Base-by-base conservation (phyloP, 768 basidiomycete species). In the Amanita fuliginea region DNA sequence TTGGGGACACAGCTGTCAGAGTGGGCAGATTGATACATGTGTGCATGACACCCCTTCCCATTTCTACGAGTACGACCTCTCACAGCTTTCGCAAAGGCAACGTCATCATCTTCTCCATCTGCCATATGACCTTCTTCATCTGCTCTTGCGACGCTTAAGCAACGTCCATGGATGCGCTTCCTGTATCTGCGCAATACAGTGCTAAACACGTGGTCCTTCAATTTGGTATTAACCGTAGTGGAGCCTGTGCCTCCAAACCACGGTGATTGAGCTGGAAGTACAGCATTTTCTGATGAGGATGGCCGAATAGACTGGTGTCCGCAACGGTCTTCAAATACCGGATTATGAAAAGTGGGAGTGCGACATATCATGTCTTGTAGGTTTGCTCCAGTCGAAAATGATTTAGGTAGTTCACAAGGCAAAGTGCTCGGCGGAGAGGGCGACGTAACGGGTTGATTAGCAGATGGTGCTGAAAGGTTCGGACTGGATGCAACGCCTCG, bases 191-290 rank as follows among this genome's bases (percentile, higher is more conserved):
- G 80, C 53, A 97, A 69, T 28, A 98, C 81, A 14, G 88, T 86
- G 53, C 80, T 86, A 61, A 99, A 95, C 41, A 99, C 91, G 57
- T 95, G 92, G 60, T 98, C 93, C 65, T 93, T 94, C 51, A 99
- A 70, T 62, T 80, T 88, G 34, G 86, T 91, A 64, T 99, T 98
- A 52, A 97, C 93, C 47, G 83, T 77, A 4, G 96, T 98, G 11
- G 87, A 90, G 1, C 95, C 95, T 2, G 84, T 87, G 3, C 94
- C 95, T 30, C 86, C 89, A 56, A 92, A 92, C 71, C 76, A 77
- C 41, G 74, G 74, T 10, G 72, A 70, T 16, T 70, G 67, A 9
- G 67, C 51, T 3, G 56, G 57, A 6, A 61, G 65, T n/a, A 67
- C 53, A 4, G 55, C 51, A 43, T 64, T 61, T 37, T 76, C 73